Percentiles rank a stretch among this genome's conserved stretches.
Evolutionary conservation across 2,329 filamentous ascomycete genomes (phyloP).

Genomic region (Microdochium bolleyi): DNA sequence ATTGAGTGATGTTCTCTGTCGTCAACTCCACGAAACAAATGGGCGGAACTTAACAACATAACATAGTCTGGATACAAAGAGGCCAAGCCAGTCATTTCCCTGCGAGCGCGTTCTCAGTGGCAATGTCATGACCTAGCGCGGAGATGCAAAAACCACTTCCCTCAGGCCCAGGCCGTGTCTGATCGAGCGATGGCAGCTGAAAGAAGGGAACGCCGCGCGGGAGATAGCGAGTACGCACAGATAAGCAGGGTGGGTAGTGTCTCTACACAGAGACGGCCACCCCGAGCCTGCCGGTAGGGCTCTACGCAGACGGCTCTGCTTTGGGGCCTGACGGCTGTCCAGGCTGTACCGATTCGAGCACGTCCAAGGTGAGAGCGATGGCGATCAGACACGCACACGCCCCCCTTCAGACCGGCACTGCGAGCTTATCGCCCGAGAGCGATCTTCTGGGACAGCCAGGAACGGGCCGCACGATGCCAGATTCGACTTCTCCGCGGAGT

Average conservation of each 20-base stretch:
- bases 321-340: background rate
- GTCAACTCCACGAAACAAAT: background rate
- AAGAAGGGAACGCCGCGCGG: background rate
- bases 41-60: background rate
- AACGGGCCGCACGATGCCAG: background rate
- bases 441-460: background rate
- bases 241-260: background rate
- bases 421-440: background rate
- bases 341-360: background rate
- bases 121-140: background rate
- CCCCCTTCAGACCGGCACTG: background rate
- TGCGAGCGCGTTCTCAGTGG: background rate
- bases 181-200: background rate
- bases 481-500: background rate
- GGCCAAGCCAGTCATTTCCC: background rate
- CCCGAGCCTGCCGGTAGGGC: background rate
- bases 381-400: background rate
- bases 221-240: background rate
- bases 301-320: background rate
- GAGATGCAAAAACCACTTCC: background rate
- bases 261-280: background rate
- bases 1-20: background rate
- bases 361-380: background rate
- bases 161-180: background rate
- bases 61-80: background rate